Percentiles rank a stretch among this genome's conserved stretches.
Conservation (phyloP, 2,329 filamentous ascomycete species). For the Claviceps arundinis region DNA sequence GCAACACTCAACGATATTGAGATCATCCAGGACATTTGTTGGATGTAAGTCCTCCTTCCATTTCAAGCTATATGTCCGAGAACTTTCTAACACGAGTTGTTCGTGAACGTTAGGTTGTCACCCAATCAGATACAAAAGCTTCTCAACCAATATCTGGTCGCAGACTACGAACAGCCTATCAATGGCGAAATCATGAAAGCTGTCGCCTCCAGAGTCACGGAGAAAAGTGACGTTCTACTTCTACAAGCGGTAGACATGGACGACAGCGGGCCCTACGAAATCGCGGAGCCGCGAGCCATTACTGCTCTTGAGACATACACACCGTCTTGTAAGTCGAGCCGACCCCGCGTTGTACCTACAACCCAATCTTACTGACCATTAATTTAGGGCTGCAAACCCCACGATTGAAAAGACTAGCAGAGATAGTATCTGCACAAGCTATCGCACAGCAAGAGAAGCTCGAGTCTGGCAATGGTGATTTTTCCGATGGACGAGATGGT, state of each 20-base stretch:
- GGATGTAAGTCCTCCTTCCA: constrained; percentile 63
- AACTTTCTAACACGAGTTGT: neutral
- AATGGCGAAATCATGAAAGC: constrained; percentile 99
- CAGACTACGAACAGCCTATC: constrained; percentile 98
- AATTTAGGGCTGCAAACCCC: constrained; percentile 85
- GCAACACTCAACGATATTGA: constrained; percentile 98
- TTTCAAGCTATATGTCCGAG: neutral
- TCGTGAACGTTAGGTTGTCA: constrained; percentile 52
- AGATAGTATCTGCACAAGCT: constrained; percentile 93
- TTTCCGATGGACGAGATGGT: constrained; percentile 33
- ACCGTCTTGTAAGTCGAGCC: constrained; percentile 63
- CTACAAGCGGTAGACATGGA: constrained; percentile 97
- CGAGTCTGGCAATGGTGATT: constrained; percentile 37
- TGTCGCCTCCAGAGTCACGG: constrained; percentile 87
- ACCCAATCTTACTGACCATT: constrained; percentile 14
- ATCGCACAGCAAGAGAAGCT: constrained; percentile 89
- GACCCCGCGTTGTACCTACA: neutral
- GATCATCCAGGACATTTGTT: constrained; percentile 99
- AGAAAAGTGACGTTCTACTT: constrained; percentile 94
- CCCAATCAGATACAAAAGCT: constrained; percentile 99
- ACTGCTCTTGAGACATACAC: constrained; percentile 97
- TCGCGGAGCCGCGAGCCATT: constrained; percentile 90
- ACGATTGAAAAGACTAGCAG: constrained; percentile 85
- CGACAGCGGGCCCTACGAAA: constrained; percentile 95
- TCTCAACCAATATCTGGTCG: constrained; percentile 94